Percentiles rank a stretch among this genome's conserved stretches.
These are phyloP conservation scores for Gonapodya prolifera DNA, from an alignment of 192 early-diverging fungal species.

Conservation along the genomic window DNA sequence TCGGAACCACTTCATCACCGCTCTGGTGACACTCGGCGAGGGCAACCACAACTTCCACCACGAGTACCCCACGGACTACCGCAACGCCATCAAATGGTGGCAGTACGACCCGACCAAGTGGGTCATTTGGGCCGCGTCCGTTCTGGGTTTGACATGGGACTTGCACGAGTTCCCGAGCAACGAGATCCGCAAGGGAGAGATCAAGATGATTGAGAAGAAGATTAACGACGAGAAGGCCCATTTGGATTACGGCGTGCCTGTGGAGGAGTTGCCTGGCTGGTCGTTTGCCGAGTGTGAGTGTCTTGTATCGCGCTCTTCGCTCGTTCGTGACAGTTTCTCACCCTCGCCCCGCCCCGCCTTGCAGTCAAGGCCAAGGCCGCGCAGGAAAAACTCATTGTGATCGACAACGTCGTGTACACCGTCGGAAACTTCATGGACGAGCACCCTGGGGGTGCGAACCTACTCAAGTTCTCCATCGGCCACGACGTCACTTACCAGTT, in stretches of 20 bases:
- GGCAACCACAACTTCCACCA: slow-evolving; percentile 84
- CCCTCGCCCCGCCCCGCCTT: slow-evolving; percentile 49
- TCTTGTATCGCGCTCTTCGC: slow-evolving; percentile 2
- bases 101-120: slow-evolving; percentile 82
- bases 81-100: slow-evolving; percentile 62
- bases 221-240: slow-evolving; percentile 37
- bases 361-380: slow-evolving; percentile 46
- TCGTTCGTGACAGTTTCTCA: background rate
- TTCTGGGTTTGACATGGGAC: slow-evolving; percentile 52
- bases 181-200: slow-evolving; percentile 62
- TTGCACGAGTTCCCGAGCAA: slow-evolving; percentile 66
- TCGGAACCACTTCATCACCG: slow-evolving; percentile 68
- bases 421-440: slow-evolving; percentile 68
- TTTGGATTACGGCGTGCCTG: slow-evolving; percentile 62
- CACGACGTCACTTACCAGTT: slow-evolving; percentile 76
- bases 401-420: slow-evolving; percentile 76
- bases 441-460: slow-evolving; percentile 75
- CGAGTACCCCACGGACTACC: slow-evolving; percentile 76
- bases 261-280: slow-evolving; percentile 46
- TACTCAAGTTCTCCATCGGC: slow-evolving; percentile 59
- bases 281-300: slow-evolving; percentile 25
- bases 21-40: slow-evolving; percentile 65
- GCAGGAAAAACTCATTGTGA: slow-evolving; percentile 61
- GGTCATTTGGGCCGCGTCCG: slow-evolving; percentile 47
- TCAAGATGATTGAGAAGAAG: slow-evolving; percentile 73